Evolutionary conservation across 1,284 basidiomycete species (phyloP).

Genomic region (Cystobasidiaceae sp.): DNA sequence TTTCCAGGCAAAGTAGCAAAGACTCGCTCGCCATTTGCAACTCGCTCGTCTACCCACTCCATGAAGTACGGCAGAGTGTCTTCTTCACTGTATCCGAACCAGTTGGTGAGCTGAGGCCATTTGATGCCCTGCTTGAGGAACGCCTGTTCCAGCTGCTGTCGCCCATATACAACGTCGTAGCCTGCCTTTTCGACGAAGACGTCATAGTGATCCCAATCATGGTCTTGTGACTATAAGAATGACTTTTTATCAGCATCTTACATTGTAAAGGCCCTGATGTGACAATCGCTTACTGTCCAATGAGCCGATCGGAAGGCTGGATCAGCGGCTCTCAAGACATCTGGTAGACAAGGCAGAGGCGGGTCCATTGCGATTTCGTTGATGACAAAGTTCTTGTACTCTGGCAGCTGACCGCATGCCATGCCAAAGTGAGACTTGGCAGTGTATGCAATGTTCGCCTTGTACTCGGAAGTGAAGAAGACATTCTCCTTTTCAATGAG

Average conservation of each 20-base stretch:
- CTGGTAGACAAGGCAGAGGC: not conserved
- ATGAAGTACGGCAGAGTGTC: not conserved
- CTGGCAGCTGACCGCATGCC: not conserved
- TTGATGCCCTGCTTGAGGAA: not conserved
- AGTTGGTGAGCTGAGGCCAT: not conserved
- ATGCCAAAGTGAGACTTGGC: not conserved
- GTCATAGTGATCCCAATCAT: not conserved
- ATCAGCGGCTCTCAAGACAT: not conserved
- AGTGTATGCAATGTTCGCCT: not conserved
- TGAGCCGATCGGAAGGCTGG: not conserved
- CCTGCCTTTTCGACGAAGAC: not conserved
- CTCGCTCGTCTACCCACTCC: not conserved
- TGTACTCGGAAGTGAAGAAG: not conserved
- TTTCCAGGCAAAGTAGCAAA: not conserved
- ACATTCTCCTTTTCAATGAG: not conserved
- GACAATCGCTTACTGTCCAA: not conserved
- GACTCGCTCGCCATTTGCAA: not conserved
- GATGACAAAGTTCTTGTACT: not conserved
- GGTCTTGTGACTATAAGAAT: not conserved
- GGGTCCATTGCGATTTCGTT: not conserved
- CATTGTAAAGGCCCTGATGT: not conserved
- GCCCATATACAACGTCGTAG: not conserved
- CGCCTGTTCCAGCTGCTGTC: not conserved
- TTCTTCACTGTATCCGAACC: conserved; percentile 1
- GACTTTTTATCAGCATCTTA: not conserved